Evolutionary conservation across 768 basidiomycete genomes (phyloP), one percentile per base, ranked within the genome.

Genomic region (Clavulina sp.): DNA sequence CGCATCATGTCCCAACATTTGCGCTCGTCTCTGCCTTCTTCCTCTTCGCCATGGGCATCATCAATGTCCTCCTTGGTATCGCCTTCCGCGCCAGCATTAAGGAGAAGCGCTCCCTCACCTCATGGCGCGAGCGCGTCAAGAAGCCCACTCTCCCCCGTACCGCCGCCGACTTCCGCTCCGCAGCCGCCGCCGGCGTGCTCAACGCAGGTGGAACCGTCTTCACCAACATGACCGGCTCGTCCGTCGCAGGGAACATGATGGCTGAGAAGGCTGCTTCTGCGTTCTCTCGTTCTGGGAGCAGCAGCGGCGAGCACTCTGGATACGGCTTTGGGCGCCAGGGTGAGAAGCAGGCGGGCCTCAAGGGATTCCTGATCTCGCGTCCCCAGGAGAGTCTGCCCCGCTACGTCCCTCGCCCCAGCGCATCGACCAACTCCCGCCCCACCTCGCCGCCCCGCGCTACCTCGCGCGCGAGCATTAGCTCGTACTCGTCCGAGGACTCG

Each of bases 21-120:
- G 78, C 87, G 21, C 84, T 92, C 61, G 88, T 88, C 56, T 73
- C 87, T 3, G 87, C 83, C 44, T 92, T 92, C 72, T 80, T 93
- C 70, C 75, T 93, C 55, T 93, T 93, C 69, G 74, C 86, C 49
- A 61, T 93, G 53, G 89, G 88, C n/a, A 88, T 85, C 65, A 65
- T 93, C 51, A 88, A 93, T 69, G 78, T 88, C 58, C 63, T 88
- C 53, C 70, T 79, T 55, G 41, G 43, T 24, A 73, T 85, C 57
- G 73, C 81, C 62, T 84, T 78, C 72, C 76, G 78, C 51, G 70
- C 73, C 57, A 70, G 68, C 1, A 77, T 75, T 52, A 81, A 78
- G 58, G 54, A 65, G 19, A 78, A 76, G 57, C 75, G 81, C 19
- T 78, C 76, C 52, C 65, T 85, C 58, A 76, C 68, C 18, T 69